Conservation (phyloP, 2,329 filamentous ascomycete genomes). For the Gremmenia infestans region DNA sequence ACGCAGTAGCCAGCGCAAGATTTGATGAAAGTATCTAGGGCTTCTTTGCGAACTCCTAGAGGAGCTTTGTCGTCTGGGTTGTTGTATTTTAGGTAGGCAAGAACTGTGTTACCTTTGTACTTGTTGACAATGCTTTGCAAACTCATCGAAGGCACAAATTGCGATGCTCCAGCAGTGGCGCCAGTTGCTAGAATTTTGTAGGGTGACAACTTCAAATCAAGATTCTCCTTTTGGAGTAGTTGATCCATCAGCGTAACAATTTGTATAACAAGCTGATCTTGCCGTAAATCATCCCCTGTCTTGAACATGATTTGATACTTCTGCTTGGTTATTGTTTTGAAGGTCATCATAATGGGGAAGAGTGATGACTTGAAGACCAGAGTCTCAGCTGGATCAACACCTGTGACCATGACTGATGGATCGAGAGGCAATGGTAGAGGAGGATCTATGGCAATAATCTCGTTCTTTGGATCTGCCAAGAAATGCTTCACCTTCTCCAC, state of each 20-base stretch:
- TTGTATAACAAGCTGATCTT: constrained; percentile 94
- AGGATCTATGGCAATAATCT: constrained; percentile 75
- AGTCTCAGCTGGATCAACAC: constrained; percentile 77
- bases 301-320: constrained; percentile 96
- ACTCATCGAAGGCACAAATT: constrained; percentile 84
- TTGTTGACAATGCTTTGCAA: constrained; percentile 80
- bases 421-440: constrained; percentile 86
- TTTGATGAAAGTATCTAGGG: constrained; percentile 91
- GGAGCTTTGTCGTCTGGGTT: constrained; percentile 81
- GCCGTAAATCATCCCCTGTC: constrained; percentile 89
- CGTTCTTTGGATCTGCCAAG: constrained; percentile 84
- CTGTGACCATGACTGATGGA: constrained; percentile 71
- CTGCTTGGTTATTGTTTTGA: constrained; percentile 71
- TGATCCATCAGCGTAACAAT: constrained; percentile 99
- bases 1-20: constrained; percentile 98
- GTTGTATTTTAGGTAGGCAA: constrained; percentile 81
- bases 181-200: constrained; percentile 96
- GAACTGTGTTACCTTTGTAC: constrained; percentile 67
- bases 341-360: constrained; percentile 84
- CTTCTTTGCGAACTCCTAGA: constrained; percentile 82
- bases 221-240: constrained; percentile 88
- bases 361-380: constrained; percentile 94
- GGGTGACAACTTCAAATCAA: constrained; percentile 89
- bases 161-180: constrained; percentile 81
- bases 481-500: constrained; percentile 80